Conservation (phyloP, 441 rosid genomes). For the Bocquillonia castaneifolia region DNA sequence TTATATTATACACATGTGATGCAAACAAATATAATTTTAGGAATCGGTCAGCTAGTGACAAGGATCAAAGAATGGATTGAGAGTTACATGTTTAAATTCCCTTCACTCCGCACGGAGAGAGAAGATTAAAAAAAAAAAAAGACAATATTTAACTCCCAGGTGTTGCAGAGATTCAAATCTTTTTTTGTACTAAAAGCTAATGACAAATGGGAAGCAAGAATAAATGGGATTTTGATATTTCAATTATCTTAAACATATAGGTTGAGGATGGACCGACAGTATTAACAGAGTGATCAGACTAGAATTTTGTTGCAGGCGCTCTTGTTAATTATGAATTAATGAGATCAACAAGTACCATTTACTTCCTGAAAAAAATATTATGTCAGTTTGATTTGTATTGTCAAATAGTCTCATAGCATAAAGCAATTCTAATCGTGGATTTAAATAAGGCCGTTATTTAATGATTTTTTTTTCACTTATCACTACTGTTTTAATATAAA, state of each 20-base stretch:
- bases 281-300: not conserved
- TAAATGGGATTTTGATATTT: not conserved
- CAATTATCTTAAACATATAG: not conserved
- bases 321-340: not conserved
- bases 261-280: constrained; percentile 9
- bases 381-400: too few species aligned
- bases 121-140: not conserved
- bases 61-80: constrained; percentile 1
- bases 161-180: constrained; percentile 16
- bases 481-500: too few species aligned
- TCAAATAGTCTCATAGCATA: too few species aligned
- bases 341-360: not conserved
- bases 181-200: too few species aligned
- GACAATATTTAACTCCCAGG: constrained; percentile 1
- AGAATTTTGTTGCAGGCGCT: not conserved
- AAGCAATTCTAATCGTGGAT: too few species aligned
- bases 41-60: not conserved
- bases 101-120: too few species aligned
- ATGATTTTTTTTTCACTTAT: too few species aligned
- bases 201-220: too few species aligned
- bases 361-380: not conserved
- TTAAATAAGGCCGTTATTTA: too few species aligned
- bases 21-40: constrained; percentile 5
- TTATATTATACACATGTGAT: not conserved
- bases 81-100: too few species aligned